Evolutionary conservation across 2,329 filamentous ascomycete genomes (phyloP), one percentile per base, ranked within the genome.

Genomic region (Lecanicillium sp.): DNA sequence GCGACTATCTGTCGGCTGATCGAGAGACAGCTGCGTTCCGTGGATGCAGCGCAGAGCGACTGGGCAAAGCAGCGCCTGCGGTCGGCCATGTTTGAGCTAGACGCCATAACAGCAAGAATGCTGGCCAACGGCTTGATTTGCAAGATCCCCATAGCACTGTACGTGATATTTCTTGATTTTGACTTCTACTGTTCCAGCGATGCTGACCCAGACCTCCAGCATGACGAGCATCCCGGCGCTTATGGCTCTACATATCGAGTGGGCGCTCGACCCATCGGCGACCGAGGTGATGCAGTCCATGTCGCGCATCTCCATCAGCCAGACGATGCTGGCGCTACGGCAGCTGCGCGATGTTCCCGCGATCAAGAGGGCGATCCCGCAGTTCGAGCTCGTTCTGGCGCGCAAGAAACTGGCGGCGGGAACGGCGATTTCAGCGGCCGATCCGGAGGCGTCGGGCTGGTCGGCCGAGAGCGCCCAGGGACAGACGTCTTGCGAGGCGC

Each of bases 241-340:
- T 15, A 39, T 49, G 10, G 46, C 39, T 12, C 26, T 49, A 14
- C 46, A 49, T 8, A 24, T 49, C 11, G 46, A 43, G 17, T 41
- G 39, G 5, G 46, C 39, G 2, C 26, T 49, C n/a, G 33, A 49
- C 17, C 17, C 21, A 4, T 30, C 23, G 3, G 46, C 43, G 23
- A n/a, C 46, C n/a, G 39, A 43, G 5, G 21, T 49, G 10, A 33
- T 44, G 6, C 46, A n/a, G 4, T 44, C 39, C 23, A 49, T 49
- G 46, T 38, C 46, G 11, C 46, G 46, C 21, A 38, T 49, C 3
- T 44, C 46, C 30, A 44, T 49, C 30, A 44, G 39, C 19, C 39
- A 43, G 24, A 36, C 46, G n/a, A 49, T 49, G 46, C 46, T 49
- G 15, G 30, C 40, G 39, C 32, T 49, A 23, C 8, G 37, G 4